Evolutionary conservation across 139 green algal genomes (phyloP).

Genomic region (Chlorella sp.): DNA sequence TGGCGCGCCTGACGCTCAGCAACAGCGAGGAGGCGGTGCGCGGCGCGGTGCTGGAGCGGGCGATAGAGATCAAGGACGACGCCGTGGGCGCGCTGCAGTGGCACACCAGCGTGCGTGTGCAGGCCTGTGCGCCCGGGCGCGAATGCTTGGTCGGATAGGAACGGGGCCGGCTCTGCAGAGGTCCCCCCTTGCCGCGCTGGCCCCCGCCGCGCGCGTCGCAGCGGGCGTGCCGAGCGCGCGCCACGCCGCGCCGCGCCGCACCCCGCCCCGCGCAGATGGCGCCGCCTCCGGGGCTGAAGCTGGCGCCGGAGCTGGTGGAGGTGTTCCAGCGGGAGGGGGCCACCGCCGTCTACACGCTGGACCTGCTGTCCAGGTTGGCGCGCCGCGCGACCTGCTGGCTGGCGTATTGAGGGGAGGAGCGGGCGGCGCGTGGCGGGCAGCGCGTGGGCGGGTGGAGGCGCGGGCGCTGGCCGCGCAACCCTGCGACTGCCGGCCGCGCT

Average conservation of each 20-base stretch:
- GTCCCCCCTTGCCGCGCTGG: too few species aligned
- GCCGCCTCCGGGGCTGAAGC: neutral
- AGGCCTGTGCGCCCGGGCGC: neutral
- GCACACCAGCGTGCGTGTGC: neutral
- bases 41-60: neutral
- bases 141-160: too few species aligned
- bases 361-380: neutral
- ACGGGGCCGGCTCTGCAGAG: too few species aligned
- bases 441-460: neutral
- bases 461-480: neutral
- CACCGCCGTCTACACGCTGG: neutral
- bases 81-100: neutral
- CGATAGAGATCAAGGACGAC: neutral
- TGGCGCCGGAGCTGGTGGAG: neutral
- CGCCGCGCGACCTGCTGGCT: neutral
- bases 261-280: neutral
- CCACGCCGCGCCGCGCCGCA: too few species aligned
- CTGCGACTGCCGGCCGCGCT: neutral
- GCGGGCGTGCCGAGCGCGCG: too few species aligned
- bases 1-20: neutral
- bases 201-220: too few species aligned
- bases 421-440: neutral
- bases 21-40: neutral
- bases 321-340: too few species aligned
- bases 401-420: neutral